Evolutionary conservation across 1,139 yeast species (phyloP).

Genomic region (Yamadazyma conglobata): DNA sequence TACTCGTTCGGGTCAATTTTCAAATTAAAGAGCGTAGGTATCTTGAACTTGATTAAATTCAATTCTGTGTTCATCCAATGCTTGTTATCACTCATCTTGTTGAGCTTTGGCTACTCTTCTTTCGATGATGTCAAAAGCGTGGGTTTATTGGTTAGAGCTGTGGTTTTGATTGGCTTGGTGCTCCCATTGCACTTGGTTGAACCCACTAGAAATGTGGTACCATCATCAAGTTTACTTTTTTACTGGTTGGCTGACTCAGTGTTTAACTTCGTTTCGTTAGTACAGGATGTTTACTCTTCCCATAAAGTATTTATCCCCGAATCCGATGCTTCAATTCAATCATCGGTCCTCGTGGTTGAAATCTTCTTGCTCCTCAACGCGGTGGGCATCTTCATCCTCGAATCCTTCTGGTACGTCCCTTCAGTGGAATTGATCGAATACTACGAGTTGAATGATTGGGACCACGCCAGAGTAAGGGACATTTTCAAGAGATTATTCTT

Average conservation of each 20-base stretch:
- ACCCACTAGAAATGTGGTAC: slow-evolving; percentile 25
- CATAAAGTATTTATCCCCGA: slow-evolving; percentile 25
- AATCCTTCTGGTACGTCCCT: slow-evolving; percentile 39
- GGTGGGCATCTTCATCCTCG: slow-evolving; percentile 33
- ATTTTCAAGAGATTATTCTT: slow-evolving; percentile 23
- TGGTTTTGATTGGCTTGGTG: slow-evolving; percentile 18
- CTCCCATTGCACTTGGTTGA: slow-evolving; percentile 33
- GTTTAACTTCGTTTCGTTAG: slow-evolving; percentile 18
- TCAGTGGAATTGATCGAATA: slow-evolving; percentile 40
- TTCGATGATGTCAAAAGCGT: slow-evolving; percentile 10
- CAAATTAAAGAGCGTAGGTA: slow-evolving; percentile 26
- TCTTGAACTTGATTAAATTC: slow-evolving; percentile 22
- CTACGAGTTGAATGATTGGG: slow-evolving; percentile 34
- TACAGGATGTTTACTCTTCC: slow-evolving; percentile 29
- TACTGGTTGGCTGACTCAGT: slow-evolving; percentile 27
- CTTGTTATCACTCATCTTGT: slow-evolving; percentile 16
- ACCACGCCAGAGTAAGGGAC: slow-evolving; percentile 20
- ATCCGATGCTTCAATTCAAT: slow-evolving; percentile 10
- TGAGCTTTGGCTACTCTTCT: slow-evolving; percentile 14
- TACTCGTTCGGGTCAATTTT: slow-evolving; percentile 30
- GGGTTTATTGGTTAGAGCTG: slow-evolving; percentile 10
- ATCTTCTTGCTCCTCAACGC: slow-evolving; percentile 24
- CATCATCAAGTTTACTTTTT: slow-evolving; percentile 26
- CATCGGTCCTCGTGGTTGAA: slow-evolving; percentile 19
- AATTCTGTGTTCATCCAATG: slow-evolving; percentile 23